Evolutionary conservation across 257 asterid genomes (phyloP), one percentile per base, ranked within the genome.

Genomic region (Penstemon eatonii): DNA sequence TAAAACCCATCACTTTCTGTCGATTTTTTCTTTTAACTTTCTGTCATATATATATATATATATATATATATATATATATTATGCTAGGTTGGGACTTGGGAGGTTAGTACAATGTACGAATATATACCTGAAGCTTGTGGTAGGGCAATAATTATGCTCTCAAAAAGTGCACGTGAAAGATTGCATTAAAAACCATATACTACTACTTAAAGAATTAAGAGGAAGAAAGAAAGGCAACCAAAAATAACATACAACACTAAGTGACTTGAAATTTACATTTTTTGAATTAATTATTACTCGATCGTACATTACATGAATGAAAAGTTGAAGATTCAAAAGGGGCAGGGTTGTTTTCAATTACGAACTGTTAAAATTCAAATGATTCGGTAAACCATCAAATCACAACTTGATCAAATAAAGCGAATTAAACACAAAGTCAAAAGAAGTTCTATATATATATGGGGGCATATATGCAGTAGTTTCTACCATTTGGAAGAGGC

Each of bases 1-100:
- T 2, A 46, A 19, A 15, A 62, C 77, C 79, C 70, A 70, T 78
- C 60, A 65, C 69, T 49, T 62, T 66, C 25, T 78, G 76, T 66
- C 76, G 33, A 25, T 25, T 1, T 25, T 25, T 25, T 25, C 33
- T 25, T 25, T 25, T 25, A 25, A 25, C 33, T 25, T 25, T 25
- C 33, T 1, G 33, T 25, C 33, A 15, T 15, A 15, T 15, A 15
- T 15, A 15, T 15, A 15, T 15, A 15, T 15, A 15, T 15, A 15
- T 15, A 15, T 15, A 15, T 15, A 15, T 15, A 15, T 15, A 15
- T 15, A 15, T 15, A 15, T 15, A 15, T 15, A 15, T 15, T 15
- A 15, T 15, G 18, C 18, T 15, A 15, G 18, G 18, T 49, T 49
- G 54, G 3, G 33, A 64, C 33, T 49, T 49, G 54, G 3, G 41